Base-by-base conservation (phyloP, 2,329 filamentous ascomycete species). In the Paraphaeosphaeria sporulosa region DNA sequence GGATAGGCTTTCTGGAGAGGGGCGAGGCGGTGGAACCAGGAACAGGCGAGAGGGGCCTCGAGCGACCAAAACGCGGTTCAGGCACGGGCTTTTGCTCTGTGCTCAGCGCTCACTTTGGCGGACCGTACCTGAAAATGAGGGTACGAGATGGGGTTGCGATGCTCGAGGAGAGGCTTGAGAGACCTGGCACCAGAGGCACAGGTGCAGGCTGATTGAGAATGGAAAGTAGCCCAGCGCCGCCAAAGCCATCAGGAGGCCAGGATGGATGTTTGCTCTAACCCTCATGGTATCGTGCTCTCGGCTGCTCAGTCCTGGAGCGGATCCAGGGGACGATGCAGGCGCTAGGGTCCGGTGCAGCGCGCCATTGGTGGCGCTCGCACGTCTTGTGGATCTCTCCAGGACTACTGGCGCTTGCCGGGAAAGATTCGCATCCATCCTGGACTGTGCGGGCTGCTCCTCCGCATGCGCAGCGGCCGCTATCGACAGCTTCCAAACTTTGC, bases 11-110 rank as follows among this genome's bases (percentile, higher is more conserved):
- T 30, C 23, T 6, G 15, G 50, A 55, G 66, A 52, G 65, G 55
- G 12, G 63, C 59, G 42, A 64, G 40, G 27, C 65, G 55, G 67
- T 69, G 57, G 57, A 40, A 79, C 69, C 4, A 79, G 82, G n/a
- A 23, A 44, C 42, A 19, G 52, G 79, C 69, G 60, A 82, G 67
- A 53, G 80, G 61, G 64, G 78, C 73, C 66, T 57, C 46, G 46
- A 58, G 56, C 51, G 56, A 46, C 43, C 42, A 9, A 43, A 47
- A 44, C 25, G 25, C 25, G 44, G 58, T 56, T 48, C 58, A 57
- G 52, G 54, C 46, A 50, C 54, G 53, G 47, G 58, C 58, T 43
- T 53, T 52, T 40, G 30, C 40, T 21, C 19, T 40, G 42, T 42
- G 56, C 48, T 49, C 50, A 38, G 27, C 12, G 43, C 36, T 34